phyloP scores from a whole-genome alignment of 495 filamentous ascomycete species.

The Saxophila tyrrhenica region DNA sequence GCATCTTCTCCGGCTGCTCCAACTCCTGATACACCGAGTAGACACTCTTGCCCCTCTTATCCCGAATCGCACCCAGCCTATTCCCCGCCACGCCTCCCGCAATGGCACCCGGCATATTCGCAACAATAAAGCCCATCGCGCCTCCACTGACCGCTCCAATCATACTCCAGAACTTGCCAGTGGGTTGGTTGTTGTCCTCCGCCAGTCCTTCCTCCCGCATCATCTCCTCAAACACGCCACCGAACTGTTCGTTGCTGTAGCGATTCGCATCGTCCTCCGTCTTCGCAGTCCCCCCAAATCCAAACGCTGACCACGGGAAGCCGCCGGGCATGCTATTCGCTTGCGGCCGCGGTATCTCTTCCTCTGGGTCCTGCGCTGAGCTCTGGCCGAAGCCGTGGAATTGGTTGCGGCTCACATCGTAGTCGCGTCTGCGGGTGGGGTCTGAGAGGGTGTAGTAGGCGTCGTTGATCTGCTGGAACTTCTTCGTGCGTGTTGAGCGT shows the following conservation, averaged over 20 bases:
- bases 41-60: constrained; percentile 88
- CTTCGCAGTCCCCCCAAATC: constrained; percentile 36
- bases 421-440: constrained; percentile 65
- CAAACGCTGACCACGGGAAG: constrained; percentile 54
- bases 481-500: constrained; percentile 65
- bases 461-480: constrained; percentile 94
- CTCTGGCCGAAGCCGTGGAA: constrained; percentile 32
- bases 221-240: constrained; percentile 94
- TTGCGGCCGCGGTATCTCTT: constrained; percentile 42
- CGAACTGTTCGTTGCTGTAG: constrained; percentile 68
- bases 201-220: constrained; percentile 83
- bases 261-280: constrained; percentile 31
- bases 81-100: constrained; percentile 92
- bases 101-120: constrained; percentile 75
- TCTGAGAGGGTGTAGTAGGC: constrained; percentile 95
- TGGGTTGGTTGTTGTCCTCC: constrained; percentile 43
- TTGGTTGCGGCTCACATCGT: constrained; percentile 57
- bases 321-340: constrained; percentile 12
- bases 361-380: constrained; percentile 42
- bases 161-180: constrained; percentile 71
- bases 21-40: constrained; percentile 80
- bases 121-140: constrained; percentile 88
- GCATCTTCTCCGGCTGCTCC: constrained; percentile 65
- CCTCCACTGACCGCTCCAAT: constrained; percentile 80
- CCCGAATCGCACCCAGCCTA: constrained; percentile 72